These are phyloP conservation scores for Penicillium mononematosum DNA, from an alignment of 495 filamentous ascomycete genomes.

Conservation along the genomic window DNA sequence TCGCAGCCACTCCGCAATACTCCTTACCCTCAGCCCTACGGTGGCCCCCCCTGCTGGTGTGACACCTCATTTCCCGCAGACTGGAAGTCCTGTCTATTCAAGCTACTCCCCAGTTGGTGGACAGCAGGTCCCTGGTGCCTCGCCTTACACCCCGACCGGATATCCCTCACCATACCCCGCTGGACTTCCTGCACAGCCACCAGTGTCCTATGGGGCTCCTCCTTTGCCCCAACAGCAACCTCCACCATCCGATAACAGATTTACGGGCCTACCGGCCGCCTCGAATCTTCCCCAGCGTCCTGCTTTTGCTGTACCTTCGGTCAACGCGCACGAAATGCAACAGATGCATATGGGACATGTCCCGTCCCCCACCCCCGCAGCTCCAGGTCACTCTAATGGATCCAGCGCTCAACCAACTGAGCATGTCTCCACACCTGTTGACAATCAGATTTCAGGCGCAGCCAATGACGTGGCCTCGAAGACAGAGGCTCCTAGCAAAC, in stretches of 20 bases:
- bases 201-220: constrained; percentile 28
- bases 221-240: constrained; percentile 38
- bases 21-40: constrained; percentile 44
- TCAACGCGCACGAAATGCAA: constrained; percentile 60
- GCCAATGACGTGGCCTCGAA: constrained; percentile 30
- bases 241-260: constrained; percentile 42
- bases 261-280: constrained; percentile 52
- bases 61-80: constrained; percentile 42
- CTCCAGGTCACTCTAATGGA: constrained; percentile 39
- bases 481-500: constrained; percentile 51
- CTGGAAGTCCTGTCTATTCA: constrained; percentile 44
- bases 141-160: constrained; percentile 38
- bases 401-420: constrained; percentile 32
- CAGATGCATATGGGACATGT: constrained; percentile 62
- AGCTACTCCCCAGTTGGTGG: constrained; percentile 36
- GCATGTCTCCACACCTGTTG: constrained; percentile 52
- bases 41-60: constrained; percentile 28
- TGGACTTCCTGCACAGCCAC: constrained; percentile 19
- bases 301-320: constrained; percentile 53
- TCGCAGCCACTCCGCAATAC: constrained; percentile 27
- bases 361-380: constrained; percentile 16
- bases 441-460: constrained; percentile 57
- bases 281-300: constrained; percentile 66
- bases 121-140: constrained; percentile 33
- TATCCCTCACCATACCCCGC: constrained; percentile 46